Evolutionary conservation across 345 rosid species (phyloP).

Genomic region (Angophora floribunda): DNA sequence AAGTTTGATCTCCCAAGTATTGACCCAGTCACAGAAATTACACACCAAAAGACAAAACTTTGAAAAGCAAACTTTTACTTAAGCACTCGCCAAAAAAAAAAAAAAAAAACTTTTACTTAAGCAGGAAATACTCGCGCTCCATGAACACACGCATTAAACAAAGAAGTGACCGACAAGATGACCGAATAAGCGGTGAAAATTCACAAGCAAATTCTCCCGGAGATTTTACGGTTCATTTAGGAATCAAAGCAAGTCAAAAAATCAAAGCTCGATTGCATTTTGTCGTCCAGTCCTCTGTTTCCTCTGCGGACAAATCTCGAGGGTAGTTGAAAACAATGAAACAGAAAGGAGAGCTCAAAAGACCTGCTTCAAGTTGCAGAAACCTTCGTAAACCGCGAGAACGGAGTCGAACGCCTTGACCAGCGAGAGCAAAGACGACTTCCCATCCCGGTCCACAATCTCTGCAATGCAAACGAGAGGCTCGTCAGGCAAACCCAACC

Average conservation of each 20-base stretch:
- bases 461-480: constrained; percentile 11
- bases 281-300: background rate
- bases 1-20: background rate
- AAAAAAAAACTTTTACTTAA: background rate
- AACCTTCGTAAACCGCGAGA: constrained; percentile 85
- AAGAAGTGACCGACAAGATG: background rate
- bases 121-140: background rate
- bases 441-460: constrained; percentile 51
- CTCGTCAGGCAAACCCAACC: background rate
- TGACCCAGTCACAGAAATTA: background rate
- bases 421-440: constrained; percentile 67
- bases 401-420: constrained; percentile 81
- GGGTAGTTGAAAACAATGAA: background rate
- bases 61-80: background rate
- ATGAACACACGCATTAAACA: background rate
- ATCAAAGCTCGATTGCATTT: background rate
- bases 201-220: background rate
- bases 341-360: background rate
- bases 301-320: background rate
- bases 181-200: background rate
- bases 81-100: background rate
- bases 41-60: background rate
- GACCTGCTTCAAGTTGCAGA: constrained; percentile 98
- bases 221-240: background rate
- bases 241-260: background rate